phyloP scores from a whole-genome alignment of 2,329 filamentous ascomycete genomes.

The Coniochaeta prunicola region DNA sequence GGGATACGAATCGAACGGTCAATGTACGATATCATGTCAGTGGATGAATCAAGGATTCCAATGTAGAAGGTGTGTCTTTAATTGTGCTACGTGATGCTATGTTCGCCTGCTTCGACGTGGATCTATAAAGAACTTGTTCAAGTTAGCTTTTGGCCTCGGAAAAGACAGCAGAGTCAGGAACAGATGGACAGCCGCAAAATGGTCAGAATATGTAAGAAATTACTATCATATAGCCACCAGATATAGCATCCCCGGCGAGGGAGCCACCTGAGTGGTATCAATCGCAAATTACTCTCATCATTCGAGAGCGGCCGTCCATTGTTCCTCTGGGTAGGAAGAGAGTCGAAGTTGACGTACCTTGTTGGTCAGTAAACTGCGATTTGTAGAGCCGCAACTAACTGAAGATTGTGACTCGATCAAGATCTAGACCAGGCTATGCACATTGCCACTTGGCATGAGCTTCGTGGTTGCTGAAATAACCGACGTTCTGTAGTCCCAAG shows the following conservation, averaged over 20 bases:
- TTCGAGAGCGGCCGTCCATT: conserved; percentile 18
- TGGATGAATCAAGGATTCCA: neutral
- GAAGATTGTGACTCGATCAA: neutral
- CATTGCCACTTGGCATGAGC: neutral
- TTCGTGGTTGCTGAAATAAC: neutral
- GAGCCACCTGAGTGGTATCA: conserved; percentile 68
- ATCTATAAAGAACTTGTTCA: neutral
- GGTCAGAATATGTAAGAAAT: conserved; percentile 93
- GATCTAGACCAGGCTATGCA: neutral
- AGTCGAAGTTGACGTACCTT: conserved; percentile 1
- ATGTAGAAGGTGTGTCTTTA: neutral
- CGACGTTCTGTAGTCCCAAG: no score
- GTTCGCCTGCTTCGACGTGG: neutral
- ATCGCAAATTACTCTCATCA: conserved; percentile 97
- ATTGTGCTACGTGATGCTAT: neutral
- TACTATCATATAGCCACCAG: conserved; percentile 68
- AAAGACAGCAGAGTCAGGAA: neutral
- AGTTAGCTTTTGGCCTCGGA: neutral
- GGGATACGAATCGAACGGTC: neutral
- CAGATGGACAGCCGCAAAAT: neutral
- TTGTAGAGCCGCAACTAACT: neutral
- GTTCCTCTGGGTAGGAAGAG: conserved; percentile 2
- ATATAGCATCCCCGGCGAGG: conserved; percentile 78
- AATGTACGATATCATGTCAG: neutral
- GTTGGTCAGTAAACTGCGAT: neutral